These are phyloP conservation scores for Elsinoe batatas DNA, from an alignment of 2,329 filamentous ascomycete genomes.

Conservation along the genomic window DNA sequence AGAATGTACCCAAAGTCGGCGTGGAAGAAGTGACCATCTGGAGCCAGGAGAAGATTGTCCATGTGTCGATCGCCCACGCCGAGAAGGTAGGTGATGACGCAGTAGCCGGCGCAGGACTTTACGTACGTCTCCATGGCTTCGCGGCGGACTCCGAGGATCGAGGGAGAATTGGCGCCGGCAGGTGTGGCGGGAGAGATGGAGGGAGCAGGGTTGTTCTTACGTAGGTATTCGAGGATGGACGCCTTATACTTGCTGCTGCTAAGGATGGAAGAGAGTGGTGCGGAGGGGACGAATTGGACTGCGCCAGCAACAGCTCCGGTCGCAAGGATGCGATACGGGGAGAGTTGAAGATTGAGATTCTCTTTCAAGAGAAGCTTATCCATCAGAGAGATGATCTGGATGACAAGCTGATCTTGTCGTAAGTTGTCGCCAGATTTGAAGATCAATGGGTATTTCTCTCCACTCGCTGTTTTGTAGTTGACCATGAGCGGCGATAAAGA, in stretches of 20 bases:
- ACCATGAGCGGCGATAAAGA: conserved; percentile 85
- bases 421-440: conserved; percentile 98
- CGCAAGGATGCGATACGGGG: conserved; percentile 91
- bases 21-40: conserved; percentile 93
- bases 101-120: conserved; percentile 93
- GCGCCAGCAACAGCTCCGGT: conserved; percentile 83
- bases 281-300: conserved; percentile 85
- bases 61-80: conserved; percentile 93
- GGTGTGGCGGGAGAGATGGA: conserved; percentile 56
- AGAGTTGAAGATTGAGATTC: conserved; percentile 88
- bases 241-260: conserved; percentile 63
- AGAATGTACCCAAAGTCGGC: conserved; percentile 98
- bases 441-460: conserved; percentile 76
- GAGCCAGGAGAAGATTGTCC: conserved; percentile 85
- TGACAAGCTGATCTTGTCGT: conserved; percentile 91
- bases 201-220: conserved; percentile 80
- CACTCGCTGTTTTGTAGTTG: conserved; percentile 72
- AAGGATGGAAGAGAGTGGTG: conserved; percentile 71
- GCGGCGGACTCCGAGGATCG: conserved; percentile 72
- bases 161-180: conserved; percentile 65
- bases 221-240: conserved; percentile 68
- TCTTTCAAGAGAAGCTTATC: conserved; percentile 91
- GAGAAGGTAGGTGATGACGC: conserved; percentile 94
- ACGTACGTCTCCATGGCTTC: conserved; percentile 93
- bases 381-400: conserved; percentile 97